Percentiles rank a stretch among this genome's conserved stretches.
phyloP scores from a whole-genome alignment of 805 yeast genomes.

The Pichia deserticola region DNA sequence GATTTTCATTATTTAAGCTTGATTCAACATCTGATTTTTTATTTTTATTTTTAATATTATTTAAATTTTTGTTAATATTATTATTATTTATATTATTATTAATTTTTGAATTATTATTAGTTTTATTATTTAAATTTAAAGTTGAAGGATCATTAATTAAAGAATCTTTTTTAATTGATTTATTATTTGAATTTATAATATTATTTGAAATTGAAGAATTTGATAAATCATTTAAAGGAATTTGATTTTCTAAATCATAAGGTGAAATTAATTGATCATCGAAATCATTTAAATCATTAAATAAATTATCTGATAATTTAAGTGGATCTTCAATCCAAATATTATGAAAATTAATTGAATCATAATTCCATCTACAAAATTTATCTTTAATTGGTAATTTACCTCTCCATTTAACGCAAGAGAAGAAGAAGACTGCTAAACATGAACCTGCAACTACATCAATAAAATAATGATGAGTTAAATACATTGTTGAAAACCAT shows the following conservation, averaged over 20 bases:
- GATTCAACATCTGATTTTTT: not conserved
- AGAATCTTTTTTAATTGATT: too few relatives aligned
- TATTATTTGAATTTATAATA: not conserved
- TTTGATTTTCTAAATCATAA: constrained; percentile 10
- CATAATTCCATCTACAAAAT: constrained; percentile 41
- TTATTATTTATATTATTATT: not conserved
- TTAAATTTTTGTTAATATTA: not conserved
- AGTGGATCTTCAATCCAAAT: constrained; percentile 19
- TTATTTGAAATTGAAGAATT: not conserved
- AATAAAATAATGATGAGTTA: constrained; percentile 93
- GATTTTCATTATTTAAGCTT: not conserved
- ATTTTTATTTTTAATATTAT: not conserved
- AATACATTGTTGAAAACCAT: constrained; percentile 98
- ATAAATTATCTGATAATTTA: constrained; percentile 3
- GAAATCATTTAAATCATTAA: constrained; percentile 1
- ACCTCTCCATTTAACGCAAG: constrained; percentile 53
- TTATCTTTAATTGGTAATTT: constrained; percentile 48
- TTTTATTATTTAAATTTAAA: too few relatives aligned
- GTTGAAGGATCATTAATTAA: not conserved
- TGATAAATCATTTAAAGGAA: constrained; percentile 2
- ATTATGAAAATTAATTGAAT: constrained; percentile 9
- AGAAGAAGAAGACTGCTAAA: constrained; percentile 65
- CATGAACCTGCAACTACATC: constrained; percentile 92
- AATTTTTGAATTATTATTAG: too few relatives aligned
- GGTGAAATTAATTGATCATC: not conserved